A percentile compares a stretch with the other conserved stretches of the same genome.
phyloP scores from a whole-genome alignment of 257 asterid species.

The Echium plantagineum region DNA sequence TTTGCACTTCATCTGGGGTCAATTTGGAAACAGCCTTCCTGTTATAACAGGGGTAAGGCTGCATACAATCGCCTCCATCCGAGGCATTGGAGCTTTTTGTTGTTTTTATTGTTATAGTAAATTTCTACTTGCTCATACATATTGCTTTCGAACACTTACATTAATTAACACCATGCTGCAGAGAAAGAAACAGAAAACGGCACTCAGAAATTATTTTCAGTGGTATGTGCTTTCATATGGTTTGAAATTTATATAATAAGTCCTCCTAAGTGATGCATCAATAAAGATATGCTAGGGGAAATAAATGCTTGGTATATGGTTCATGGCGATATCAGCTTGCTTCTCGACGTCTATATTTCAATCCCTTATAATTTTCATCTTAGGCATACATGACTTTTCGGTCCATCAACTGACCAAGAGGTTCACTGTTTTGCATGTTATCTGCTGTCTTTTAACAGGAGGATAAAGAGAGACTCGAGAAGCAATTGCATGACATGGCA shows the following conservation, averaged over 20 bases:
- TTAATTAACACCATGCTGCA: conserved; percentile 15
- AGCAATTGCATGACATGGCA: conserved; percentile 94
- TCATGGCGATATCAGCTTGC: no score
- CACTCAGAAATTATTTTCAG: conserved; percentile 31
- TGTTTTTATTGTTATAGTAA: no score
- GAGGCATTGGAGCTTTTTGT: no score
- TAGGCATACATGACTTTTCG: neutral
- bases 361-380: neutral
- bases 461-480: conserved; percentile 79
- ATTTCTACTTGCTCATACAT: no score
- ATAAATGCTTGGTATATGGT: no score
- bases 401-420: no score
- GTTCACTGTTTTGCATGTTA: neutral
- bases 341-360: no score
- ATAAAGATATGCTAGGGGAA: no score
- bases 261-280: neutral
- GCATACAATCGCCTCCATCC: no score
- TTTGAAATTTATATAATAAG: neutral
- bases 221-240: conserved; percentile 28
- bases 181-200: conserved; percentile 41
- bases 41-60: no score
- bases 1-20: no score
- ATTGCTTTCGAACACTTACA: neutral
- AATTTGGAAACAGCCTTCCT: no score
- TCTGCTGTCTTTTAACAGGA: conserved; percentile 35